A percentile compares a stretch with the other conserved stretches of the same genome.
Evolutionary conservation across 257 asterid genomes (phyloP).

Genomic region (Linaria vulgaris): DNA sequence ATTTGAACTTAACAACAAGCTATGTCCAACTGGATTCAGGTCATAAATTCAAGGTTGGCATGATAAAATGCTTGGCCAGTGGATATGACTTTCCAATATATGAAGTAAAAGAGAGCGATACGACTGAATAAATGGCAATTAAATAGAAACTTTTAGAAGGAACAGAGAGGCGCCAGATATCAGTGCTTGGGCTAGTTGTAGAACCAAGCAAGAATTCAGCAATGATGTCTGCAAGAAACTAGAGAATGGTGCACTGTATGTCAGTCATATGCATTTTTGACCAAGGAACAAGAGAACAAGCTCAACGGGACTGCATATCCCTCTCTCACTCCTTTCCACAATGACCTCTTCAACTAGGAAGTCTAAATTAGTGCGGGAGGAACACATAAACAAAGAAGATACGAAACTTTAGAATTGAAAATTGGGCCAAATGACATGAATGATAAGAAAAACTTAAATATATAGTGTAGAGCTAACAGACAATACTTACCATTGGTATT

Average conservation of each 20-base stretch:
- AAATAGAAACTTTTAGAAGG: not conserved
- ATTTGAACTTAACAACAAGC: constrained; percentile 6
- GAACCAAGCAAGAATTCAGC: constrained; percentile 13
- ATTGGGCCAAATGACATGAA: constrained; percentile 6
- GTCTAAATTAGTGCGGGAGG: not conserved
- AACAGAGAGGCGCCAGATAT: not conserved
- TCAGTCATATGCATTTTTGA: no score
- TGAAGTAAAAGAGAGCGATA: not conserved
- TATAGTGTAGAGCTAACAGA: constrained; percentile 6
- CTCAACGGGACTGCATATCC: constrained; percentile 7
- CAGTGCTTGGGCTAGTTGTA: not conserved
- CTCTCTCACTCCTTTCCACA: constrained; percentile 5
- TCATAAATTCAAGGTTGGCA: not conserved
- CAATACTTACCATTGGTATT: constrained; percentile 83
- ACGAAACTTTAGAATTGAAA: constrained; percentile 11
- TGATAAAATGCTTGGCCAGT: not conserved
- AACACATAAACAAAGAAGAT: not conserved
- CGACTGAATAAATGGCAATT: not conserved
- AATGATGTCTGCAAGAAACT: not conserved
- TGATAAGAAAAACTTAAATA: not conserved
- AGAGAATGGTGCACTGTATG: not conserved
- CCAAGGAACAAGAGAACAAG: constrained; percentile 9
- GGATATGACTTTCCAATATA: not conserved
- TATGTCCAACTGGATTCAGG: constrained; percentile 17
- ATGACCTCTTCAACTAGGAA: not conserved